Evolutionary conservation across 2,329 filamentous ascomycete species (phyloP), one percentile per base, ranked within the genome.

Genomic region (Arthrobotrys sinensis): DNA sequence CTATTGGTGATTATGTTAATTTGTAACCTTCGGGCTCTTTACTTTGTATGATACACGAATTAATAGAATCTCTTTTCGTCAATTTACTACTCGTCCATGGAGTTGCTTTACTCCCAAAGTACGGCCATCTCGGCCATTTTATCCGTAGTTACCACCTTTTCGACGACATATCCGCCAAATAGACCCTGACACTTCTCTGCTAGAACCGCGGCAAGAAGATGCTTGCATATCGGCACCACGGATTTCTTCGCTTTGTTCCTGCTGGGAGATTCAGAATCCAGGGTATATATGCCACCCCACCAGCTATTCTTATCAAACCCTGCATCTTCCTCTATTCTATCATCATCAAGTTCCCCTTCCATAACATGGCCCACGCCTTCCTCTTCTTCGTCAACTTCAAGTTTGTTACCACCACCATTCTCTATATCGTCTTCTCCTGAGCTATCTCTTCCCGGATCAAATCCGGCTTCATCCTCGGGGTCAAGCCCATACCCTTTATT

Each of bases 161-260:
- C 87, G 72, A 88, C 86, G 14, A 91, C 86, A 81, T 88, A 89
- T 0, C 82, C 82, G 3, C 86, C 88, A 80, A 96, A 88, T 32
- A 90, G 83, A 2, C 80, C 83, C 0, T 83, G 83, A 86, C 92
- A 94, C 55, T 87, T 86, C 83, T 93, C 91, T 4, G 88, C 91
- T 69, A 98, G 84, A 46, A 95, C 85, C 83, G 93, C 96, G 0
- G 95, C 95, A 14, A 98, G 88, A 4, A 98, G 84, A 84, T 99
- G 95, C 85, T 97, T 97, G 84, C 95, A 99, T 85, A 92, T 81
- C 4, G 88, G 87, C 67, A 90, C 88, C 73, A 88, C 85, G 43
- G 84, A 82, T 2, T 81, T 81, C 5, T 80, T 82, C 1, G 79
- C 81, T 67, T 67, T 55, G 5, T 50, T 46, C 19, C n/a, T 71